phyloP scores from a whole-genome alignment of 2,329 filamentous ascomycete genomes.

The Colletotrichum chlorophyti region DNA sequence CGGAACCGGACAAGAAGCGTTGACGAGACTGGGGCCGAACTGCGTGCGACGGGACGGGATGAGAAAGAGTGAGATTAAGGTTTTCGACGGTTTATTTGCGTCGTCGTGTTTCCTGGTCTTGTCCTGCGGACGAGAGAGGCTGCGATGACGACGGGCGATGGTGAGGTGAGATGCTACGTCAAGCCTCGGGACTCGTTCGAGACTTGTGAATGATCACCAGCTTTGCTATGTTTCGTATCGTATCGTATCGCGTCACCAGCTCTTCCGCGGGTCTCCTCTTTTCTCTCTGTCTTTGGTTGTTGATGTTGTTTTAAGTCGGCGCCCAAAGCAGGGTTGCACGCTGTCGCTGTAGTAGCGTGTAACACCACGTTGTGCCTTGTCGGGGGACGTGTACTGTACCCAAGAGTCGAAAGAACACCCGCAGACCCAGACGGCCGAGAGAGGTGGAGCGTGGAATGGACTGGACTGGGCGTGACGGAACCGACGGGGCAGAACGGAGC shows the following conservation, averaged over 20 bases:
- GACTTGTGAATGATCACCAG: neutral
- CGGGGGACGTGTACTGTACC: no score
- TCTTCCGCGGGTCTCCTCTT: neutral
- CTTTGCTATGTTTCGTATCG: neutral
- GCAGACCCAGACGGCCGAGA: slow-evolving; percentile 12
- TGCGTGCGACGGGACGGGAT: neutral
- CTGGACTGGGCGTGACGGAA: no score
- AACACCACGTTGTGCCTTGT: no score
- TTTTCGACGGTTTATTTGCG: no score
- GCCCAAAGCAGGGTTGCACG: slow-evolving; percentile 20
- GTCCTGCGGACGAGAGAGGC: no score
- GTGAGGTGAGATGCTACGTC: no score
- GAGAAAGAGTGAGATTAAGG: neutral
- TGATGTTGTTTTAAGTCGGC: slow-evolving; percentile 22
- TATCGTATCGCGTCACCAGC: slow-evolving; percentile 19
- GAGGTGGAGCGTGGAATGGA: neutral
- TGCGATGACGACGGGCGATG: no score
- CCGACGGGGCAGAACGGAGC: slow-evolving; percentile 18
- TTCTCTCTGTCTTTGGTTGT: neutral
- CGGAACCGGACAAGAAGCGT: slow-evolving; percentile 8
- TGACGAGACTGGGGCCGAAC: neutral
- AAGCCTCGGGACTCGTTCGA: neutral
- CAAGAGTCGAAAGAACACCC: neutral
- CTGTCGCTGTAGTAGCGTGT: neutral
- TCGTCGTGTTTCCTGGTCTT: no score